A percentile compares a stretch with the other conserved stretches of the same genome.
Conservation (phyloP, 2,329 filamentous ascomycete species). For the Colletotrichum tofieldiae region DNA sequence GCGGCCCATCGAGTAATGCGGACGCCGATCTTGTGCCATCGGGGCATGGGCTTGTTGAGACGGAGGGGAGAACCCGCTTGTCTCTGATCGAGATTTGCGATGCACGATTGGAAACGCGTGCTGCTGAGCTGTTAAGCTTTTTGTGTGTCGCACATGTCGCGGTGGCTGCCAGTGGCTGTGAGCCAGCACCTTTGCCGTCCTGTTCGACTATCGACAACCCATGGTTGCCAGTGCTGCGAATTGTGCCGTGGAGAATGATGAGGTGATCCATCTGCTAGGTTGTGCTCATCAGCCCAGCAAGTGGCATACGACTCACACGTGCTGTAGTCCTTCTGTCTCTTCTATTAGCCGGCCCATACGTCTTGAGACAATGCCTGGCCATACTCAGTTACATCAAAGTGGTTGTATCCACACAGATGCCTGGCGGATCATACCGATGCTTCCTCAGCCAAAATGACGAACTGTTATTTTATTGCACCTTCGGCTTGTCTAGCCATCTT, state of each 20-base stretch:
- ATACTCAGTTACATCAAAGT: no score
- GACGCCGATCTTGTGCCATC: not conserved
- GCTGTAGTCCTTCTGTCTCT: no score
- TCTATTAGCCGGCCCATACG: no score
- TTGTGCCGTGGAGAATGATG: not conserved
- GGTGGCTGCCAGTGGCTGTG: not conserved
- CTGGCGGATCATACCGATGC: not conserved
- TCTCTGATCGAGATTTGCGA: conserved; percentile 11
- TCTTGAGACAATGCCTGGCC: no score
- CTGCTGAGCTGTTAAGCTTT: conserved; percentile 3
- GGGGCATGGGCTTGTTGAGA: conserved; percentile 16
- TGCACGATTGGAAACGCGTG: conserved; percentile 3
- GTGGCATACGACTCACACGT: no score
- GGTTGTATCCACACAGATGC: no score
- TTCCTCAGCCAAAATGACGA: not conserved
- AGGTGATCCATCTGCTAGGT: not conserved
- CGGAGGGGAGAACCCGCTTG: not conserved
- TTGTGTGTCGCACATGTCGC: not conserved
- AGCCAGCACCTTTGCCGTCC: not conserved
- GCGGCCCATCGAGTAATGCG: conserved; percentile 4
- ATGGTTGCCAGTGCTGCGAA: not conserved
- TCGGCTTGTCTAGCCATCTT: not conserved
- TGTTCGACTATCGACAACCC: not conserved
- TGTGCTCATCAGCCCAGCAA: not conserved
- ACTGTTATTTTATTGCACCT: not conserved